Evolutionary conservation across 2,329 filamentous ascomycete species (phyloP).

Genomic region (Simplicillium aogashimaense): DNA sequence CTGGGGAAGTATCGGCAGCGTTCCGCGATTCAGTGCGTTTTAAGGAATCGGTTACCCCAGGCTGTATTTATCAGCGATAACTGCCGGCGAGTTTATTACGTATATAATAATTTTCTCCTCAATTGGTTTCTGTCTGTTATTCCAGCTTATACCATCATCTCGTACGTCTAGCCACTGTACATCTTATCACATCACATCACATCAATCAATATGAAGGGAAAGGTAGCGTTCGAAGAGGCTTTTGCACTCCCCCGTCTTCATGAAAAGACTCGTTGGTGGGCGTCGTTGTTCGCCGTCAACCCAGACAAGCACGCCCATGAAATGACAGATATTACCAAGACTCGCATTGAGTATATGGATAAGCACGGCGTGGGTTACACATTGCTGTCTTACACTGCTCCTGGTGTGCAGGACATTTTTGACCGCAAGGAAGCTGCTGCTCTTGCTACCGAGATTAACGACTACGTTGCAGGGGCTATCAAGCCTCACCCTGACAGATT

Average conservation of each 20-base stretch:
- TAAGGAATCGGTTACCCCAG: too few relatives aligned
- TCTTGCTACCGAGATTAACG: slow-evolving; percentile 30
- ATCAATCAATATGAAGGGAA: slow-evolving; percentile 39
- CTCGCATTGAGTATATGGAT: slow-evolving; percentile 31
- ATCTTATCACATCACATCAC: not conserved
- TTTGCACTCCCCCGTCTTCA: slow-evolving; percentile 49
- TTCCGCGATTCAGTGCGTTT: too few relatives aligned
- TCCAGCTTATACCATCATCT: not conserved
- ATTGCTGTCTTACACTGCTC: slow-evolving; percentile 37
- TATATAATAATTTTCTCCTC: too few relatives aligned
- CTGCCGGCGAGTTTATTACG: too few relatives aligned
- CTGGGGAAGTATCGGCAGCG: too few relatives aligned
- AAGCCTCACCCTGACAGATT: slow-evolving; percentile 27
- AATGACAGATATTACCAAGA: slow-evolving; percentile 32
- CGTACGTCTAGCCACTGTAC: not conserved
- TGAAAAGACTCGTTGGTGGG: slow-evolving; percentile 52
- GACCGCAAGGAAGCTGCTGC: slow-evolving; percentile 29
- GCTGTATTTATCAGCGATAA: too few relatives aligned
- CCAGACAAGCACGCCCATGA: slow-evolving; percentile 47
- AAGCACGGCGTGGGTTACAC: slow-evolving; percentile 37
- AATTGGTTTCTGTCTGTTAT: too few relatives aligned
- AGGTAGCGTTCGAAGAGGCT: slow-evolving; percentile 52
- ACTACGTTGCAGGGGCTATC: slow-evolving; percentile 27
- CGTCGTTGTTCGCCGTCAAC: slow-evolving; percentile 47
- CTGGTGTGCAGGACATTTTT: slow-evolving; percentile 35